Evolutionary conservation across 257 asterid genomes (phyloP).

Genomic region (Primulina huaijiensis): DNA sequence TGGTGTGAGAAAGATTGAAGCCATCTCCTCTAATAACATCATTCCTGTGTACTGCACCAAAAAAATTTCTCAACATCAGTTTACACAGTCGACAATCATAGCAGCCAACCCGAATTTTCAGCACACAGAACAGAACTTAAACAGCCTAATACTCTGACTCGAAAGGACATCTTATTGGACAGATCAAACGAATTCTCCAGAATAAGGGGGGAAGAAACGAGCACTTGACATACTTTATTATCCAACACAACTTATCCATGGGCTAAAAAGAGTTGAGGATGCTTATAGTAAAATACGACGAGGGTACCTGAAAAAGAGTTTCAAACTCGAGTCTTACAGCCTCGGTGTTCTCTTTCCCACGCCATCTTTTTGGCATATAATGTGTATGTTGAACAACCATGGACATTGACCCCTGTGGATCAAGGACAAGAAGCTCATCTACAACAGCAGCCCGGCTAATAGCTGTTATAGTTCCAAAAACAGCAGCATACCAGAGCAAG

Average conservation of each 20-base stretch:
- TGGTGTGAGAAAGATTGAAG: constrained; percentile 94
- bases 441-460: constrained; percentile 79
- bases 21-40: constrained; percentile 98
- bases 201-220: background rate
- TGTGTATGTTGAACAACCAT: constrained; percentile 85
- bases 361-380: constrained; percentile 97
- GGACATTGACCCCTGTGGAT: constrained; percentile 83
- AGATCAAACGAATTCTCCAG: background rate
- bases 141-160: background rate
- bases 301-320: constrained; percentile 83
- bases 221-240: background rate
- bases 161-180: background rate
- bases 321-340: constrained; percentile 74
- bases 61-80: constrained; percentile 16
- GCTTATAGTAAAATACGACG: background rate
- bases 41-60: constrained; percentile 79
- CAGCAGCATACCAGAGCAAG: constrained; percentile 96
- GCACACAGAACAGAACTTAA: constrained; percentile 4
- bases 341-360: constrained; percentile 81
- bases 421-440: constrained; percentile 82
- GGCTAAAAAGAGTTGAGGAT: constrained; percentile 3
- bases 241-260: background rate
- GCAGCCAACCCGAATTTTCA: background rate
- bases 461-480: constrained; percentile 96
- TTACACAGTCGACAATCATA: constrained; percentile 6